Percentiles rank a stretch among this genome's conserved stretches.
phyloP scores from a whole-genome alignment of 495 filamentous ascomycete genomes.

The Lasiosphaeriaceae sp. region DNA sequence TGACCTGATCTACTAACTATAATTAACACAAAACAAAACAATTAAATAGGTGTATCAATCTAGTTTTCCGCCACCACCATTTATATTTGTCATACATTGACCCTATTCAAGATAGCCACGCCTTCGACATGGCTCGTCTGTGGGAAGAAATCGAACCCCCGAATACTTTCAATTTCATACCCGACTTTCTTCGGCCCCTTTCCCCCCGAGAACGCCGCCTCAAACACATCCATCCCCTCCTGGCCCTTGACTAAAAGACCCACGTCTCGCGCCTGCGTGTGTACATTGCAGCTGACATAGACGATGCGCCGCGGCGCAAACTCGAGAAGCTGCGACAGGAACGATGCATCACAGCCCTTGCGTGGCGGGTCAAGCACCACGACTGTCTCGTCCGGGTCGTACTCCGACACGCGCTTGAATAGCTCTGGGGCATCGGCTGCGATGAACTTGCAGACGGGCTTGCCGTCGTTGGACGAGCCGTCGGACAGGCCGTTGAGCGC shows the following conservation, averaged over 20 bases:
- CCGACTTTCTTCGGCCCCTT: slow-evolving; percentile 36
- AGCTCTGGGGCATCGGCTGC: slow-evolving; percentile 78
- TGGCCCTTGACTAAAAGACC: slow-evolving; percentile 70
- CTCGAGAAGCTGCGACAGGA: slow-evolving; percentile 71
- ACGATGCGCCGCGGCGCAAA: slow-evolving; percentile 76
- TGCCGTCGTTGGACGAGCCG: not conserved
- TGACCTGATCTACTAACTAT: too few relatives aligned
- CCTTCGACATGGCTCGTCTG: slow-evolving; percentile 97
- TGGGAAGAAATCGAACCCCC: slow-evolving; percentile 97
- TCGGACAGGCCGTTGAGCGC: slow-evolving; percentile 60
- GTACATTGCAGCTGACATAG: slow-evolving; percentile 97
- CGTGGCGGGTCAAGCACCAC: slow-evolving; percentile 92
- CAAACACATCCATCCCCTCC: slow-evolving; percentile 15
- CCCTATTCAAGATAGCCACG: slow-evolving; percentile 70
- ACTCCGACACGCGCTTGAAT: slow-evolving; percentile 64
- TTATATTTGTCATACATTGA: slow-evolving; percentile 23
- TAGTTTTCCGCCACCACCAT: not conserved
- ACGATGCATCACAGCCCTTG: slow-evolving; percentile 87
- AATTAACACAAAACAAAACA: too few relatives aligned
- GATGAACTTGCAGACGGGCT: slow-evolving; percentile 51
- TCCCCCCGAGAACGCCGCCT: not conserved
- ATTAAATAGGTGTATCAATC: too few relatives aligned
- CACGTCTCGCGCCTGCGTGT: slow-evolving; percentile 92
- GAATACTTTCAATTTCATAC: slow-evolving; percentile 88
- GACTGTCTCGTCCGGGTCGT: slow-evolving; percentile 73